Conservation (phyloP, 805 yeast species). For the Myxozyma nipponensis region DNA sequence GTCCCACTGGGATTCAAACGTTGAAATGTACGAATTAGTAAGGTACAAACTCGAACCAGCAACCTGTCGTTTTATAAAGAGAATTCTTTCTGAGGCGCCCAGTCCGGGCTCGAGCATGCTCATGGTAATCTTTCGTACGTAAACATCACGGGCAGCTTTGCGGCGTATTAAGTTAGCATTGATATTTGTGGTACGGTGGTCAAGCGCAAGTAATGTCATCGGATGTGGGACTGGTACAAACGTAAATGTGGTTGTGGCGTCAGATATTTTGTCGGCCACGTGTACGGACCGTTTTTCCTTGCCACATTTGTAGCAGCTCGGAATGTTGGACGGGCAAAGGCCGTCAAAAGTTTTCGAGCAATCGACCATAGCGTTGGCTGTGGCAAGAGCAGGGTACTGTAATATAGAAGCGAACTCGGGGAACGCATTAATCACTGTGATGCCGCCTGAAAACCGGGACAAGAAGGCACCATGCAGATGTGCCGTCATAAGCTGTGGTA, state of each 20-base stretch:
- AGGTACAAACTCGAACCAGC: conserved; percentile 14
- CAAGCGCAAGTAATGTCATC: conserved; percentile 12
- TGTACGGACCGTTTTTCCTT: conserved; percentile 5
- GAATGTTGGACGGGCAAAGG: conserved; percentile 31
- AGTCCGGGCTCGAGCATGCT: conserved; percentile 3
- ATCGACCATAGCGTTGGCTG: conserved; percentile 27
- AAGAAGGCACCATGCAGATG: conserved; percentile 33
- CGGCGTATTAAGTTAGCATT: conserved; percentile 19
- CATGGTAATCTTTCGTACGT: conserved; percentile 6
- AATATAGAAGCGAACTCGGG: conserved; percentile 16
- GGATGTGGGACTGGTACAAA: conserved; percentile 24
- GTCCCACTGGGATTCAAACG: conserved; percentile 17
- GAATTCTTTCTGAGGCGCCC: conserved; percentile 16
- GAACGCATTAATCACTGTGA: conserved; percentile 30
- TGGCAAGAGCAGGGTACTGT: conserved; percentile 21
- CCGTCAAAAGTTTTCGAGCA: conserved; percentile 20
- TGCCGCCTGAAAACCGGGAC: conserved; percentile 21
- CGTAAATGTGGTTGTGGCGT: conserved; percentile 1
- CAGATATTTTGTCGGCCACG: conserved; percentile 5
- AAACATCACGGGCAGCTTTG: conserved; percentile 12
- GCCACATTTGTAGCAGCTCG: conserved; percentile 16
- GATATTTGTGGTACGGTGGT: conserved; percentile 5
- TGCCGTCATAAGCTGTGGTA: conserved; percentile 29
- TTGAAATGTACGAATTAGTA: conserved; percentile 3
- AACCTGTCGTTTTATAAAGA: conserved; percentile 15